Conservation (phyloP, 352 stramenopile genomes). For the Pseudoperonospora humuli region DNA sequence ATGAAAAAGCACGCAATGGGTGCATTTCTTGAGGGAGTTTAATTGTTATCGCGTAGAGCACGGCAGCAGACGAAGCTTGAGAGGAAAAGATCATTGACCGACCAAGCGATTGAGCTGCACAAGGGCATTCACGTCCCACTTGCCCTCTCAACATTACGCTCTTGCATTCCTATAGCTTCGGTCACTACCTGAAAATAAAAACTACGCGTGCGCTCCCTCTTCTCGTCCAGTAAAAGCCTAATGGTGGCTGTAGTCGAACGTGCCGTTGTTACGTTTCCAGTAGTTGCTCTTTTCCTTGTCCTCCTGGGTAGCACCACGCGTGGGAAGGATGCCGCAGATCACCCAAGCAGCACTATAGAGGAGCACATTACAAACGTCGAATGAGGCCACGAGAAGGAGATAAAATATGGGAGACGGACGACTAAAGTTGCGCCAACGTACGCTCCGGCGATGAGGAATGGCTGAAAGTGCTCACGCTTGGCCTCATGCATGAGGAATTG, state of each 20-base stretch:
- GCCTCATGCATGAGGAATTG: slow-evolving; percentile 74
- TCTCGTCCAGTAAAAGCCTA: slow-evolving; percentile 26
- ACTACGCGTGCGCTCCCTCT: no score
- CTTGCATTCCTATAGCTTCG: no score
- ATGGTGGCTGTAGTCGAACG: slow-evolving; percentile 72
- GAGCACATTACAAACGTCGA: neutral
- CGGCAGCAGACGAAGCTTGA: neutral
- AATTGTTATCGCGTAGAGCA: slow-evolving; percentile 9
- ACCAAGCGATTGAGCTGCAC: neutral
- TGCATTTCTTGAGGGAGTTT: slow-evolving; percentile 21
- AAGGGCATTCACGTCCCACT: neutral
- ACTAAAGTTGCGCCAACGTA: slow-evolving; percentile 33
- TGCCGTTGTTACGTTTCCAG: slow-evolving; percentile 82
- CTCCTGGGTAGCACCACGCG: slow-evolving; percentile 72
- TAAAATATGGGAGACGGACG: no score
- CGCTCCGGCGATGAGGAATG: slow-evolving; percentile 72
- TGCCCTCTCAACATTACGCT: no score
- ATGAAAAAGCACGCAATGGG: slow-evolving; percentile 19
- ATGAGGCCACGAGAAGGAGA: neutral
- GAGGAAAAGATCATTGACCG: neutral
- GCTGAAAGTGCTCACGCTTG: slow-evolving; percentile 74
- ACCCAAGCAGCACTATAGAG: slow-evolving; percentile 56
- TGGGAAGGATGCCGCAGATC: slow-evolving; percentile 75
- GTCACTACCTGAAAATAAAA: no score
- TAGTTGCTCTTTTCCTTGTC: slow-evolving; percentile 80